Conservation (phyloP, 2,329 filamentous ascomycete genomes). For the Endoconidiophora laricicola region DNA sequence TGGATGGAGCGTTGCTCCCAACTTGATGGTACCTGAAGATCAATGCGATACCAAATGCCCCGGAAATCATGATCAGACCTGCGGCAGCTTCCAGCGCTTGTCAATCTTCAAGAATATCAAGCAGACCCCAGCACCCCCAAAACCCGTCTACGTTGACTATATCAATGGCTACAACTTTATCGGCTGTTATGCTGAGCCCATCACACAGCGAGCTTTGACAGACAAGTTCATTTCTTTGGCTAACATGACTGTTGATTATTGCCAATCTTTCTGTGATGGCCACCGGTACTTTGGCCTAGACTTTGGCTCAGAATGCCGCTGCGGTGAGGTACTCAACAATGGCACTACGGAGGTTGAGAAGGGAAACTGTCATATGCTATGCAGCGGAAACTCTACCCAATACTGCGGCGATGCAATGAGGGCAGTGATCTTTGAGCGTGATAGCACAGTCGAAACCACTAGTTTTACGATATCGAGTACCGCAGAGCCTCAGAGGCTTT, state of each 20-base stretch:
- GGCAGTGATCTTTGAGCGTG: constrained; percentile 18
- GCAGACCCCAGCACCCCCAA: constrained; percentile 14
- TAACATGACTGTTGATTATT: constrained; percentile 22
- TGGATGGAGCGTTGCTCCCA: constrained; percentile 14
- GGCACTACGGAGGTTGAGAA: constrained; percentile 18
- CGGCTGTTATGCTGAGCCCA: constrained; percentile 24
- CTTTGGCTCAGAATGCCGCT: constrained; percentile 1
- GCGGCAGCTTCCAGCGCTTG: constrained; percentile 14
- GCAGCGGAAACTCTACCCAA: constrained; percentile 19
- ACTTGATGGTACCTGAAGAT: constrained; percentile 13
- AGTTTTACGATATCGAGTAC: background rate
- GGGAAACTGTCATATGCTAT: constrained; percentile 21
- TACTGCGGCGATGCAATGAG: constrained; percentile 22
- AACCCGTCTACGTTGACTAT: constrained; percentile 16
- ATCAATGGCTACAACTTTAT: constrained; percentile 20
- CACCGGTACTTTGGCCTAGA: constrained; percentile 20
- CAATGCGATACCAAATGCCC: constrained; percentile 14
- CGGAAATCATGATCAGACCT: constrained; percentile 11
- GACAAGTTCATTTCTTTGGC: constrained; percentile 19
- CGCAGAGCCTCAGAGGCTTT: background rate
- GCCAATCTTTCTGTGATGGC: constrained; percentile 19
- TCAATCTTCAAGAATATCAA: constrained; percentile 16
- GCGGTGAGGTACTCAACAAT: constrained; percentile 17
- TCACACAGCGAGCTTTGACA: constrained; percentile 19
- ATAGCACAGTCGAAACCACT: no score